Evolutionary conservation across 2,329 filamentous ascomycete species (phyloP).

Genomic region (Exophiala sp.): DNA sequence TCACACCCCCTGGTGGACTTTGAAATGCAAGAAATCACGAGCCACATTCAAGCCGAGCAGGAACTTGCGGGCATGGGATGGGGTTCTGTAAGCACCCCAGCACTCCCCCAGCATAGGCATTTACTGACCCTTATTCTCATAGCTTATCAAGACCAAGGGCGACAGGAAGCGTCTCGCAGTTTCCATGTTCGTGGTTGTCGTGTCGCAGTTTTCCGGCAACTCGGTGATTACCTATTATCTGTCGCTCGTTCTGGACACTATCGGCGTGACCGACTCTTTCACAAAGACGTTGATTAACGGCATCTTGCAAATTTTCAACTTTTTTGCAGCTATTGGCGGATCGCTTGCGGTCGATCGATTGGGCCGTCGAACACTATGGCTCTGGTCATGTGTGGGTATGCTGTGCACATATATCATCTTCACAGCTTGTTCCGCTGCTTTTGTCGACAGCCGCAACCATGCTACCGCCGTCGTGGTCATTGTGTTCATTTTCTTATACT

Average conservation of each 20-base stretch:
- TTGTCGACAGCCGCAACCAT: too few species aligned
- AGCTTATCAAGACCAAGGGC: too few species aligned
- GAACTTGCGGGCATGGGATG: too few species aligned
- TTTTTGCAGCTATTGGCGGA: conserved; percentile 35
- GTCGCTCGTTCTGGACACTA: conserved; percentile 35
- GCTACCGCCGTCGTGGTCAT: too few species aligned
- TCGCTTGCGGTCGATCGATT: conserved; percentile 39
- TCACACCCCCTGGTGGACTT: conserved; percentile 44
- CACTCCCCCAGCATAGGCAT: too few species aligned
- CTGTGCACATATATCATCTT: too few species aligned
- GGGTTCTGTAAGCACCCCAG: neutral
- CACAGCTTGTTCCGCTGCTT: too few species aligned
- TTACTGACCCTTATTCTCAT: too few species aligned
- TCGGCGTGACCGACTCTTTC: conserved; percentile 34
- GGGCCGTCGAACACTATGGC: conserved; percentile 43
- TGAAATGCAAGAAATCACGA: conserved; percentile 63
- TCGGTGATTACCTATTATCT: conserved; percentile 37
- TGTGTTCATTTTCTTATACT: too few species aligned
- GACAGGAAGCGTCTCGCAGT: neutral
- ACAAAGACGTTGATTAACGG: conserved; percentile 40
- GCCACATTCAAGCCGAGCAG: conserved; percentile 49
- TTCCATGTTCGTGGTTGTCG: neutral
- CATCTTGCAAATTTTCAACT: conserved; percentile 38
- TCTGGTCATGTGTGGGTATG: conserved; percentile 42
- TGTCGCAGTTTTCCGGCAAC: conserved; percentile 22